Percentiles rank a stretch among this genome's conserved stretches.
Evolutionary conservation across 2,329 filamentous ascomycete species (phyloP).

Genomic region (Malbranchea zuffiana): DNA sequence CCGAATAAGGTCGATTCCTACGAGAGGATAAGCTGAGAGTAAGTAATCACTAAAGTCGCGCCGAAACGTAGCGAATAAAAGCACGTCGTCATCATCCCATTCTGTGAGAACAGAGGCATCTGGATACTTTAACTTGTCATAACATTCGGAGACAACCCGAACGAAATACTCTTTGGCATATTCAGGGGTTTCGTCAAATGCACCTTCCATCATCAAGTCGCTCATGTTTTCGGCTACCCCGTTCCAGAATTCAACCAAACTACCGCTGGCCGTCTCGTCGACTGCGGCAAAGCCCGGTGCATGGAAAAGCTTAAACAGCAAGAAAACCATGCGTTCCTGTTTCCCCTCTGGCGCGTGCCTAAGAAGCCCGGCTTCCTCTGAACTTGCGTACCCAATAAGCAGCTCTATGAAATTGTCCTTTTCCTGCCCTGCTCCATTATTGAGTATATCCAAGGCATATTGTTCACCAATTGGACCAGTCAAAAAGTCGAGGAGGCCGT

Average conservation of each 20-base stretch:
- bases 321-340: conserved; percentile 25
- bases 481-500: conserved; percentile 25
- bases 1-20: conserved; percentile 33
- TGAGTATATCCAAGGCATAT: conserved; percentile 24
- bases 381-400: conserved; percentile 27
- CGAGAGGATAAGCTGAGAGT: conserved; percentile 33
- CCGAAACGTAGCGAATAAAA: conserved; percentile 34
- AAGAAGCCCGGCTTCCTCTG: conserved; percentile 24
- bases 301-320: conserved; percentile 31
- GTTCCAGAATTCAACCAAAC: conserved; percentile 35
- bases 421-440: conserved; percentile 29
- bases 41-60: conserved; percentile 38
- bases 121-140: conserved; percentile 34
- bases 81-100: conserved; percentile 35
- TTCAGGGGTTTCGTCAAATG: conserved; percentile 21
- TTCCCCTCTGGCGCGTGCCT: conserved; percentile 22
- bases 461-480: conserved; percentile 25
- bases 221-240: conserved; percentile 31
- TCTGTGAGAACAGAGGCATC: conserved; percentile 23
- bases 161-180: conserved; percentile 31
- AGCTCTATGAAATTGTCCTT: conserved; percentile 33
- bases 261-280: conserved; percentile 29
- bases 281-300: conserved; percentile 32
- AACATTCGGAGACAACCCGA: conserved; percentile 32
- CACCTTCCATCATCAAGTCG: conserved; percentile 22